A percentile compares a stretch with the other conserved stretches of the same genome.
phyloP scores from a whole-genome alignment of 2,329 filamentous ascomycete genomes.

The Akanthomyces lecanii region DNA sequence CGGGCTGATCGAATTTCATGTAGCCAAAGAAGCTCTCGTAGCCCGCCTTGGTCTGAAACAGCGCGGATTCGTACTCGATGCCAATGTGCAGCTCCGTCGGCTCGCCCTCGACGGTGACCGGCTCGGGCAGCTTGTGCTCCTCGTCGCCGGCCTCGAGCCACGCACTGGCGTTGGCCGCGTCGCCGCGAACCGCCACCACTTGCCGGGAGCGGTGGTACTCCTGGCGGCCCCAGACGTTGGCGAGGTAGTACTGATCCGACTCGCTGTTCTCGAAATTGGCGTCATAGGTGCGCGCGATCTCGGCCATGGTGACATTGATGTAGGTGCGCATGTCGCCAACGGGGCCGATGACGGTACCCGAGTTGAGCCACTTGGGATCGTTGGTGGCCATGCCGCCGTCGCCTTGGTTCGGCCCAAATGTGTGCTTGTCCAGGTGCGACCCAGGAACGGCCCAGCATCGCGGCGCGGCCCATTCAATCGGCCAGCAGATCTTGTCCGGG shows the following conservation, averaged over 20 bases:
- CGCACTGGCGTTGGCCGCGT: constrained; percentile 8
- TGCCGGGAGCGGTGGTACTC: constrained; percentile 36
- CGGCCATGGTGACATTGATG: constrained; percentile 28
- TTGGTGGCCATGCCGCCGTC: constrained; percentile 28
- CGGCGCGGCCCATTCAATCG: constrained; percentile 30
- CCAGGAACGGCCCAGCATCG: constrained; percentile 39
- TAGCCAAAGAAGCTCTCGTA: constrained; percentile 33
- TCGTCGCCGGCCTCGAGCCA: not conserved
- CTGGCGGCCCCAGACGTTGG: constrained; percentile 40
- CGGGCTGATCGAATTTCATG: constrained; percentile 28
- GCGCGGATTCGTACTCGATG: constrained; percentile 37
- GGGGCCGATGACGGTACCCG: constrained; percentile 43
- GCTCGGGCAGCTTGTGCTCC: not conserved
- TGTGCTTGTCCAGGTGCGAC: constrained; percentile 28
- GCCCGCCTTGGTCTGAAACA: constrained; percentile 38
- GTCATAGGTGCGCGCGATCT: constrained; percentile 33
- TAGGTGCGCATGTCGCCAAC: constrained; percentile 29
- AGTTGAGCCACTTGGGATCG: constrained; percentile 42
- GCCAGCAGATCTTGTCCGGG: constrained; percentile 43
- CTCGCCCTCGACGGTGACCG: not conserved
- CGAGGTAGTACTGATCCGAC: constrained; percentile 42
- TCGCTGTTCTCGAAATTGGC: constrained; percentile 29
- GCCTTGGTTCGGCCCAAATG: constrained; percentile 35
- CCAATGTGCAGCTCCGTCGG: constrained; percentile 32
- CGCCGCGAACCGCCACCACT: constrained; percentile 23